Conservation (phyloP, 2,329 filamentous ascomycete genomes). For the Ploettnerulaceae sp. region DNA sequence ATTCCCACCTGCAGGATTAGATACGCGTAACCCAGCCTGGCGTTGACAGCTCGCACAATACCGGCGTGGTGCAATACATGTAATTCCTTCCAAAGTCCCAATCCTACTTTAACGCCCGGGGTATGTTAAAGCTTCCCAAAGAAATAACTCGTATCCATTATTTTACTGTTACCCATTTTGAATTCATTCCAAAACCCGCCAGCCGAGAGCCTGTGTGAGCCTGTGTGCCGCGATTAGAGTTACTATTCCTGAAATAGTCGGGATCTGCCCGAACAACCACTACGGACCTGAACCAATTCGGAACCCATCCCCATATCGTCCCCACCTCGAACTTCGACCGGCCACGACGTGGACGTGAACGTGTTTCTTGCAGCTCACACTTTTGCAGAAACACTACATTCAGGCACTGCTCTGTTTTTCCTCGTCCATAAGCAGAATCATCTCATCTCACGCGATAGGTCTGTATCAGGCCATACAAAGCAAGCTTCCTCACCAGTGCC, state of each 20-base stretch:
- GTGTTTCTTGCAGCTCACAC: not conserved
- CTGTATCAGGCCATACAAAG: not conserved
- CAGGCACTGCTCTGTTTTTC: not conserved
- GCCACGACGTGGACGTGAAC: not conserved
- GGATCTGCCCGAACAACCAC: conserved; percentile 1
- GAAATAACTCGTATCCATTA: too few species aligned
- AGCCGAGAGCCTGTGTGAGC: conserved; percentile 1
- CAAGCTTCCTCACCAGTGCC: not conserved
- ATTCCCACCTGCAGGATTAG: not conserved
- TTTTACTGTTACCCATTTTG: too few species aligned
- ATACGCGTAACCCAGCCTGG: not conserved
- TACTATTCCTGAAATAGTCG: conserved; percentile 4
- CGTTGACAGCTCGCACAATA: not conserved
- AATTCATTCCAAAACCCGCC: not conserved
- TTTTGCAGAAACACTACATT: not conserved
- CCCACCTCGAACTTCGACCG: conserved; percentile 2
- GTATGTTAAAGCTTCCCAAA: too few species aligned
- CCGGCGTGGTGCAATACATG: not conserved
- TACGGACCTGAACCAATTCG: not conserved
- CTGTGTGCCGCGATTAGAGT: not conserved
- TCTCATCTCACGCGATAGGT: not conserved
- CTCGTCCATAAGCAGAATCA: not conserved
- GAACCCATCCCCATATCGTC: not conserved
- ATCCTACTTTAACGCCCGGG: not conserved
- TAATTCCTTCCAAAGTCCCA: not conserved